phyloP scores from a whole-genome alignment of 1,139 yeast species.

The Yamadazyma triangularis region DNA sequence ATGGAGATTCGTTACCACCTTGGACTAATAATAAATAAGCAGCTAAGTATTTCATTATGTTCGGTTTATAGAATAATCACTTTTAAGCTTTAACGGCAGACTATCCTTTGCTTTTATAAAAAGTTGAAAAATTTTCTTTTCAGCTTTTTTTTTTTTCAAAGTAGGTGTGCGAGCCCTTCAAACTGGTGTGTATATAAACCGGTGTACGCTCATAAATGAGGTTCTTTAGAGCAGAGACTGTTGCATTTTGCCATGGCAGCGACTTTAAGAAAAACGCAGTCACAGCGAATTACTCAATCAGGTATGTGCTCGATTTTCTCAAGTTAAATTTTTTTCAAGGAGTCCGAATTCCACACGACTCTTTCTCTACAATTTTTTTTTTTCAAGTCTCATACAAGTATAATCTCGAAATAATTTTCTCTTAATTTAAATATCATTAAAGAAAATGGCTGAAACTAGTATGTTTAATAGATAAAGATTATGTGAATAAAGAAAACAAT shows the following conservation, averaged over 20 bases:
- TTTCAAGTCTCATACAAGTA: background rate
- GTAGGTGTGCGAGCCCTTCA: background rate
- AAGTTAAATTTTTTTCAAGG: background rate
- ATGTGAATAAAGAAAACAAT: no score
- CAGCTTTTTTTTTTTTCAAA: slow-evolving; percentile 3
- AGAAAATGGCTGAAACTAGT: slow-evolving; percentile 46
- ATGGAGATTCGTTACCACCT: slow-evolving; percentile 79
- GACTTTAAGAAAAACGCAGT: slow-evolving; percentile 3
- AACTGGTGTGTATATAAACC: background rate
- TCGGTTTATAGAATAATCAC: slow-evolving; percentile 46
- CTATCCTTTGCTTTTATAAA: slow-evolving; percentile 46
- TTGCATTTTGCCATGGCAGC: no score
- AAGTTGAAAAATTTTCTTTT: slow-evolving; percentile 6
- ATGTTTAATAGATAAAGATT: slow-evolving; percentile 17
- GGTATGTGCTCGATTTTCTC: background rate
- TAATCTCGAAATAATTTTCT: background rate
- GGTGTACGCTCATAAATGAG: background rate
- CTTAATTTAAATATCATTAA: slow-evolving; percentile 2
- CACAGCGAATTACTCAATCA: slow-evolving; percentile 1
- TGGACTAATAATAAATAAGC: slow-evolving; percentile 85
- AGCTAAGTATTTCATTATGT: slow-evolving; percentile 75
- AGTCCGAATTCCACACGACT: slow-evolving; percentile 3
- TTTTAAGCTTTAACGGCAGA: slow-evolving; percentile 54
- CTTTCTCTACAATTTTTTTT: slow-evolving; percentile 5
- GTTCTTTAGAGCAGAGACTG: background rate